These are phyloP conservation scores for Ogataea haglerorum DNA, from an alignment of 805 yeast species.

Conservation along the genomic window DNA sequence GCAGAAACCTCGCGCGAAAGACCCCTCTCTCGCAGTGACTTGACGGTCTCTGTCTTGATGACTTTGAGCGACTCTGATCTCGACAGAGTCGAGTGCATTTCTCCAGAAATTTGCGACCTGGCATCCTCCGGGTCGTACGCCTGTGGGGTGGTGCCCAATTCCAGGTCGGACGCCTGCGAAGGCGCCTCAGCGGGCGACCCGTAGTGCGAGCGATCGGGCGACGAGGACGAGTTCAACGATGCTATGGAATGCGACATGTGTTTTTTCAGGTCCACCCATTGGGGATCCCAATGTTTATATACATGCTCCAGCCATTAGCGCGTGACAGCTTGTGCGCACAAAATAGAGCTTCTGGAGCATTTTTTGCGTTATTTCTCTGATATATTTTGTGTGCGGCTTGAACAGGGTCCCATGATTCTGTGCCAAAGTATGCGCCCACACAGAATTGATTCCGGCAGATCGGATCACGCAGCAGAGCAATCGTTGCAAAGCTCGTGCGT, in stretches of 20 bases:
- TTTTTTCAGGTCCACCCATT: neutral
- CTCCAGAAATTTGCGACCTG: constrained; percentile 39
- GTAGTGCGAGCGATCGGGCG: constrained; percentile 9
- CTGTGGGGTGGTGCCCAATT: constrained; percentile 30
- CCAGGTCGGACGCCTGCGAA: constrained; percentile 12
- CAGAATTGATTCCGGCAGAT: constrained; percentile 17
- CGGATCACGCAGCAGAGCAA: neutral
- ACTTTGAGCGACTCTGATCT: constrained; percentile 37
- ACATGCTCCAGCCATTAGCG: constrained; percentile 1
- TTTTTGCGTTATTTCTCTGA: constrained; percentile 12
- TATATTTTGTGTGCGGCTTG: constrained; percentile 5
- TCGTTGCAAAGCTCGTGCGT: neutral
- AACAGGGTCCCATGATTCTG: constrained; percentile 12
- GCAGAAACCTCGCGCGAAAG: constrained; percentile 50
- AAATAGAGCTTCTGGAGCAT: neutral
- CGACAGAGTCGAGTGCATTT: constrained; percentile 28
- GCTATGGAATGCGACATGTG: constrained; percentile 17
- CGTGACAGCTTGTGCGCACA: constrained; percentile 1
- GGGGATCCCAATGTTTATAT: neutral
- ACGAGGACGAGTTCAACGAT: constrained; percentile 20
- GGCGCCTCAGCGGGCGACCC: constrained; percentile 1
- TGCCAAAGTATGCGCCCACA: neutral
- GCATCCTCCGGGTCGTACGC: constrained; percentile 48
- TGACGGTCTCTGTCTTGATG: constrained; percentile 67
- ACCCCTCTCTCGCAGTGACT: constrained; percentile 64